Base-by-base conservation (phyloP, 1,139 yeast species). In the Yamadazyma jaroonii region DNA sequence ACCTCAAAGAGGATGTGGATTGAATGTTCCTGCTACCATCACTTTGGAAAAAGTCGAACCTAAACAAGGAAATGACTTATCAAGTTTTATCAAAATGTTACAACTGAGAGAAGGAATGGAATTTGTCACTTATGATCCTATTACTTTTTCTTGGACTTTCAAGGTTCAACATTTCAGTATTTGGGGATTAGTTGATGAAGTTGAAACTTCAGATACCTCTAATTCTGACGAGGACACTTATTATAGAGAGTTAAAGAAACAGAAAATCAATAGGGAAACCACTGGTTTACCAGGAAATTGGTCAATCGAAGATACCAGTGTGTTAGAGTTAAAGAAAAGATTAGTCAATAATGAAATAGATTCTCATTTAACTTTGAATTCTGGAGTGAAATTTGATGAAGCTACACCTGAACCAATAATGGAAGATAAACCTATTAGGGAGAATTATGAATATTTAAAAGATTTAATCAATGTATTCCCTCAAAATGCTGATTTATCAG, bases 121-220 rank as follows among this genome's bases (percentile, higher is more conserved):
- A 44, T 87, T 84, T 56, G 67, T 89, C 8, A 81, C 90, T 3
- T 89, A 83, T 54, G 90, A 84, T 51, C 90, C 89, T 1, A 70
- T 79, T 15, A 76, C 79, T n/a, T 86, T 86, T 17, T 61, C 75
- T 6, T 89, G 92, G 89, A 80, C 84, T 0, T 89, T 88, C 59
- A 77, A 72, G 49, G 97, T 92, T 1, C 81, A 84, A 46, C 98
- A 92, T 64, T 92, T 92, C 53, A 88, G 96, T 63, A 77, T 84
- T 6, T 92, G 97, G 96, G 97, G 97, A 3, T 63, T 92, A 33
- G 73, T 83, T 36, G 42, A 56, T 29, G 61, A 38, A 47, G 46
- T 9, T 9, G 25, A 13, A 10, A 13, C 11, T 14, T 28, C 36
- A 9, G 37, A 35, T 17, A n/a, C 31, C 57, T 60, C 6, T 39